Evolutionary conservation across 2,329 filamentous ascomycete species (phyloP).

Genomic region (Colletotrichum tropicicola): DNA sequence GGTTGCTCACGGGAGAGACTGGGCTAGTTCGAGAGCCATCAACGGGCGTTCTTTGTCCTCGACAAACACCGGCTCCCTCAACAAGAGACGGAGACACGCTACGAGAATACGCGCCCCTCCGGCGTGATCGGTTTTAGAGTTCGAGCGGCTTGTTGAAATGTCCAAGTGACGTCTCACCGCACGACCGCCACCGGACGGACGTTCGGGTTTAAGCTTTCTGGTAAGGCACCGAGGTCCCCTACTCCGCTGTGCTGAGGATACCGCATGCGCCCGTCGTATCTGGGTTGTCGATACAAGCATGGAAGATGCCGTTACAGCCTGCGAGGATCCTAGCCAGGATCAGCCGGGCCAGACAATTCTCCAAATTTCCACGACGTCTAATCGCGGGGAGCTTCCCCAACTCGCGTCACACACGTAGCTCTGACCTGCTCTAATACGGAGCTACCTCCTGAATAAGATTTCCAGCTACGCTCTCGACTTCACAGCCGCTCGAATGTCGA

Average conservation of each 20-base stretch:
- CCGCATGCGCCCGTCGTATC: not conserved
- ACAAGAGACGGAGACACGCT: not conserved
- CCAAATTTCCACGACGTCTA: conserved; percentile 5
- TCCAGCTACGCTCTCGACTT: rapidly evolving
- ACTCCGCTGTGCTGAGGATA: not conserved
- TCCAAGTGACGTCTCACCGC: conserved; percentile 19
- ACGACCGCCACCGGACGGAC: conserved; percentile 1
- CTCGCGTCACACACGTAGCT: not conserved
- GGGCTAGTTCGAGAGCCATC: no score
- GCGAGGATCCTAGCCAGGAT: not conserved
- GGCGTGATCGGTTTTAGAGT: not conserved
- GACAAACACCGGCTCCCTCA: no score
- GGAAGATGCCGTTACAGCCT: not conserved
- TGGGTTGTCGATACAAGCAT: no score
- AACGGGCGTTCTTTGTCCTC: no score
- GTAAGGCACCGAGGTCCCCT: not conserved
- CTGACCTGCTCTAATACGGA: not conserved
- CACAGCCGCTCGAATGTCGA: not conserved
- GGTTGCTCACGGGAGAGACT: no score
- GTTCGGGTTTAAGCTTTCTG: not conserved
- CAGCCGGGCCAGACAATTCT: not conserved
- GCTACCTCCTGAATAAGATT: not conserved
- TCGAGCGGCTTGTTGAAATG: not conserved
- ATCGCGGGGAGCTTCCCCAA: not conserved
- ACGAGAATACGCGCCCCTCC: not conserved